Percentiles rank a stretch among this genome's conserved stretches.
Evolutionary conservation across 768 basidiomycete genomes (phyloP).

Genomic region (Sarcodon sp.): DNA sequence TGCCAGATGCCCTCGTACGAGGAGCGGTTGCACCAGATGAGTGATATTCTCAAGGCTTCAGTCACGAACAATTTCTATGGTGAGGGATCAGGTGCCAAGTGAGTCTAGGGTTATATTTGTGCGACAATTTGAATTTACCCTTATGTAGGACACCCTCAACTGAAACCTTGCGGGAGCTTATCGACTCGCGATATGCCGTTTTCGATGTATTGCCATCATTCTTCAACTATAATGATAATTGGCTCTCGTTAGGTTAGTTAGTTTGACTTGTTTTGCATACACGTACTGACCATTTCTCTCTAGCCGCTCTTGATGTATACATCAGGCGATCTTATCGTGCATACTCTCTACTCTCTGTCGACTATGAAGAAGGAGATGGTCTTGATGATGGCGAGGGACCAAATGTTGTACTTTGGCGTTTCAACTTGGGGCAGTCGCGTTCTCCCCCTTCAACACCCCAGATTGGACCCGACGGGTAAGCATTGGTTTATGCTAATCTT

Average conservation of each 20-base stretch:
- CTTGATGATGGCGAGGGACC: slow-evolving; percentile 75
- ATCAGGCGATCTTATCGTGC: slow-evolving; percentile 92
- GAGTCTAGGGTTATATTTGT: slow-evolving; percentile 5
- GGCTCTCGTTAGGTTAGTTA: slow-evolving; percentile 66
- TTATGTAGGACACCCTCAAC: slow-evolving; percentile 58
- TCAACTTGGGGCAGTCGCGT: slow-evolving; percentile 85
- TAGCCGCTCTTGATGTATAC: slow-evolving; percentile 93
- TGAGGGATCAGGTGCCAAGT: slow-evolving; percentile 58
- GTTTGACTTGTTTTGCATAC: neutral
- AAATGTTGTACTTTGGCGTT: slow-evolving; percentile 81
- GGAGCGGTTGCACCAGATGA: slow-evolving; percentile 90
- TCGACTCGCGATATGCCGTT: slow-evolving; percentile 92
- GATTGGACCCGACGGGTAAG: slow-evolving; percentile 33
- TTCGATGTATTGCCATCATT: slow-evolving; percentile 95
- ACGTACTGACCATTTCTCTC: neutral
- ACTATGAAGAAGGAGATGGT: slow-evolving; percentile 89
- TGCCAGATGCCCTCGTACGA: slow-evolving; percentile 97
- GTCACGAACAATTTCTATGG: slow-evolving; percentile 86
- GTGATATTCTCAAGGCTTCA: slow-evolving; percentile 79
- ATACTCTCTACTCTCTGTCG: slow-evolving; percentile 82
- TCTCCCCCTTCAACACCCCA: slow-evolving; percentile 79
- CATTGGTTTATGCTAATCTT: slow-evolving; percentile 1
- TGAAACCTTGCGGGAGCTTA: slow-evolving; percentile 84
- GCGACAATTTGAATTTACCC: slow-evolving; percentile 5
- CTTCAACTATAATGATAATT: slow-evolving; percentile 78